phyloP scores from a whole-genome alignment of 495 filamentous ascomycete species.

The Hapsidospora chrysogenum region DNA sequence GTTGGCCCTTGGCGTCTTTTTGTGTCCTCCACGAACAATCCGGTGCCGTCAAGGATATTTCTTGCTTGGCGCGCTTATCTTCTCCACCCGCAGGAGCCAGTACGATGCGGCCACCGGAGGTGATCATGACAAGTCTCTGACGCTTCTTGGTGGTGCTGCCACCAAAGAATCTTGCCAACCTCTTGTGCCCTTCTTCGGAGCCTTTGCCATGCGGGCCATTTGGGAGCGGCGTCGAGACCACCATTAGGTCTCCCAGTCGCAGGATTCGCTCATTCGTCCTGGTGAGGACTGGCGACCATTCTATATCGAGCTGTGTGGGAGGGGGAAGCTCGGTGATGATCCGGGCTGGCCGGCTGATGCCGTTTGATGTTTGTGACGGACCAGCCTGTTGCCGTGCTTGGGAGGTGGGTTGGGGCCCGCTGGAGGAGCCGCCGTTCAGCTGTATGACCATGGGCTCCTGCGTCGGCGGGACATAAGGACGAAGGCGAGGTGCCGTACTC shows the following conservation, averaged over 20 bases:
- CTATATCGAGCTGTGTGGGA: conserved; percentile 91
- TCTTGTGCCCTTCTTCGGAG: conserved; percentile 45
- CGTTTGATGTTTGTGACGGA: conserved; percentile 10
- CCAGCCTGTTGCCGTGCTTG: conserved; percentile 10
- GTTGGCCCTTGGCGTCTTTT: conserved; percentile 66
- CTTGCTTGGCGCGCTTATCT: conserved; percentile 87
- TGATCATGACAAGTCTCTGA: conserved; percentile 89
- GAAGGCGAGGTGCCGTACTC: conserved; percentile 76
- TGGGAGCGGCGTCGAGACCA: conserved; percentile 61
- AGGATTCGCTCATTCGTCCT: conserved; percentile 84
- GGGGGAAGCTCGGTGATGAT: conserved; percentile 92
- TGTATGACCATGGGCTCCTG: conserved; percentile 64
- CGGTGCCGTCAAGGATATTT: conserved; percentile 59
- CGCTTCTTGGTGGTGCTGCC: conserved; percentile 81
- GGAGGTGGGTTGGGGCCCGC: conserved; percentile 25
- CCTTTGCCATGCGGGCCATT: conserved; percentile 44
- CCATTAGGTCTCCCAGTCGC: conserved; percentile 79
- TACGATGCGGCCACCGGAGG: conserved; percentile 74
- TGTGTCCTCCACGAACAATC: conserved; percentile 65
- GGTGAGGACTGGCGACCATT: conserved; percentile 95
- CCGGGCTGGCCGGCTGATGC: conserved; percentile 46
- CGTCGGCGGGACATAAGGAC: conserved; percentile 66
- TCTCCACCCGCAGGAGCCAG: conserved; percentile 86
- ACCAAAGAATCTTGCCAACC: conserved; percentile 83
- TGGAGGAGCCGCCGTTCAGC: conserved; percentile 44